Evolutionary conservation across 2,329 filamentous ascomycete genomes (phyloP).

Genomic region (Corynespora cassiicola): DNA sequence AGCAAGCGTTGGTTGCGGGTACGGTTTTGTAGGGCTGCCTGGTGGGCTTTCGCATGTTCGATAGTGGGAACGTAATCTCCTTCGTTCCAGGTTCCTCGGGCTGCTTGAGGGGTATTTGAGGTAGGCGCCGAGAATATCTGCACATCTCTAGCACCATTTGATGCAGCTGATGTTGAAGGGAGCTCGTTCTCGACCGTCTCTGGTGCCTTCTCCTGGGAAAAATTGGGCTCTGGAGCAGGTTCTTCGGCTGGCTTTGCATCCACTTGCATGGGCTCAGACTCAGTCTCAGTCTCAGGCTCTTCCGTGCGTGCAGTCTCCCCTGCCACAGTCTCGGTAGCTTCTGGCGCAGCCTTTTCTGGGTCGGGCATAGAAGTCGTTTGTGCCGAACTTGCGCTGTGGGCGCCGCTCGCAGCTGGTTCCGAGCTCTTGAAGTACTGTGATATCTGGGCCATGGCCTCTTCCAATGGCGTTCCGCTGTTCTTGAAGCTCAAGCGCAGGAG

Average conservation of each 20-base stretch:
- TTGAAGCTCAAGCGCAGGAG: constrained; percentile 80
- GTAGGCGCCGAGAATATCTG: constrained; percentile 80
- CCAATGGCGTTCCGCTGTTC: constrained; percentile 77
- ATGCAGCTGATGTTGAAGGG: constrained; percentile 18
- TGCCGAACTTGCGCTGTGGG: constrained; percentile 32
- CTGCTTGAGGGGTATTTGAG: constrained; percentile 76
- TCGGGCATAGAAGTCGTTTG: constrained; percentile 33
- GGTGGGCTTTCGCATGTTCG: constrained; percentile 77
- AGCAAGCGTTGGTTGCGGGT: constrained; percentile 77
- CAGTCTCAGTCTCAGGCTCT: constrained; percentile 31
- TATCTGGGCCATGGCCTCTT: constrained; percentile 85
- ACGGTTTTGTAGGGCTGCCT: constrained; percentile 67
- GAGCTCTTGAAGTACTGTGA: constrained; percentile 71
- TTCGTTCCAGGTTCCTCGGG: constrained; percentile 70
- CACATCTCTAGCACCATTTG: constrained; percentile 48
- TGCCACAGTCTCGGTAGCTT: constrained; percentile 29
- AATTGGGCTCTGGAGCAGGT: constrained; percentile 12
- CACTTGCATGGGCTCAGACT: constrained; percentile 38
- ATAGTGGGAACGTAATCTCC: constrained; percentile 79
- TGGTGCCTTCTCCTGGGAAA: too few relatives aligned
- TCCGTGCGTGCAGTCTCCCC: constrained; percentile 29
- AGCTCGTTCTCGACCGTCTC: too few relatives aligned
- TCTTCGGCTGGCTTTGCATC: constrained; percentile 25
- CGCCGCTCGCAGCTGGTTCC: constrained; percentile 31
- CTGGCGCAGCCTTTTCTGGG: constrained; percentile 26